Conservation (phyloP, 371 early-diverging fungal genomes). For the Actinomortierella ambigua region DNA sequence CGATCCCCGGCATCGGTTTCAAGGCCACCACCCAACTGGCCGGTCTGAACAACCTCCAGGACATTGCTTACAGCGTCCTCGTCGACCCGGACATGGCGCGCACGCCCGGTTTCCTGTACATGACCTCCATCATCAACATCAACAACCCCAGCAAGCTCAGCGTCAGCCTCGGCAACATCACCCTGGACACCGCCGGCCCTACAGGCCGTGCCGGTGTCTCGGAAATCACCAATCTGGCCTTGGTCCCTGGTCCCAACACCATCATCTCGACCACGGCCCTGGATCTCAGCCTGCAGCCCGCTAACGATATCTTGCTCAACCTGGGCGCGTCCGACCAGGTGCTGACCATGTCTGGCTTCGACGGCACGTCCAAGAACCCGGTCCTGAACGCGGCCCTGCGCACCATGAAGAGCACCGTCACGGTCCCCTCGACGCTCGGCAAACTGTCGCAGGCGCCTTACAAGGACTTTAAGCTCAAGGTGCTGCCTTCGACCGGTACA, state of each 20-base stretch:
- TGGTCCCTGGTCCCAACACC: constrained; percentile 33
- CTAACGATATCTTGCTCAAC: constrained; percentile 7
- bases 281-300: constrained; percentile 7
- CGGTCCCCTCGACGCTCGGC: constrained; percentile 15
- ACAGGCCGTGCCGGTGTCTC: constrained; percentile 24
- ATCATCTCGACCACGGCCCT: constrained; percentile 20
- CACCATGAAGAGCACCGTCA: constrained; percentile 9
- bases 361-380: constrained; percentile 9
- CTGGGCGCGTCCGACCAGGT: constrained; percentile 5
- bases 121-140: constrained; percentile 31
- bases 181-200: constrained; percentile 16
- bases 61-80: constrained; percentile 13
- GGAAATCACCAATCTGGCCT: constrained; percentile 13
- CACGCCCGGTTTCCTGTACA: constrained; percentile 6
- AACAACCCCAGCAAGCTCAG: constrained; percentile 28
- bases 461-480: constrained; percentile 35
- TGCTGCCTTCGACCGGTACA: constrained; percentile 9
- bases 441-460: constrained; percentile 24
- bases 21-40: constrained; percentile 15
- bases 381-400: constrained; percentile 33
- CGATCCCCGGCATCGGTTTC: constrained; percentile 38
- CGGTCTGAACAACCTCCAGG: constrained; percentile 28
- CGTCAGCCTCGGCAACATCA: constrained; percentile 25
- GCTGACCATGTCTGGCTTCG: constrained; percentile 19
- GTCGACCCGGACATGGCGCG: constrained; percentile 13